Conservation (phyloP, 1,284 basidiomycete genomes). For the Abortiporus biennis region DNA sequence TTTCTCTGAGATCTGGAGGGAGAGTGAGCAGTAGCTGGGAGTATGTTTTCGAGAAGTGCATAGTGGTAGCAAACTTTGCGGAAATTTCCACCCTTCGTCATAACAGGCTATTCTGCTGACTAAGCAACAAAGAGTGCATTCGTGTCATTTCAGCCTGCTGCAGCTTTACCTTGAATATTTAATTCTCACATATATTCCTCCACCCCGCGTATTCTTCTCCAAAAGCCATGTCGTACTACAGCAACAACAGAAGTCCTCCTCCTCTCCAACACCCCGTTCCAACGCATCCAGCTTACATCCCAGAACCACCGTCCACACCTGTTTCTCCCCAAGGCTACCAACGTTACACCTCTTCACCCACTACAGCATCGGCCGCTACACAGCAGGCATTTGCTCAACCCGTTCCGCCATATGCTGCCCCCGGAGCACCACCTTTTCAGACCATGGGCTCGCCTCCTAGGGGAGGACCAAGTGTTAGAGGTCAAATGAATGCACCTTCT, state of each 20-base stretch:
- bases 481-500: constrained; percentile 22
- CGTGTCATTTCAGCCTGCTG: no score
- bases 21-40: constrained; percentile 63
- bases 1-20: constrained; percentile 68
- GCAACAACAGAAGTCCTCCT: constrained; percentile 61
- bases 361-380: constrained; percentile 23
- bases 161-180: no score
- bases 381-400: constrained; percentile 31
- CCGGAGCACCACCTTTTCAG: constrained; percentile 21
- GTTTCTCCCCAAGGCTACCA: constrained; percentile 72
- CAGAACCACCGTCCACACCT: constrained; percentile 82
- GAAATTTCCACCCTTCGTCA: no score
- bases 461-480: constrained; percentile 23
- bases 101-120: no score
- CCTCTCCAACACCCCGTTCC: constrained; percentile 87
- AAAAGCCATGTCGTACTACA: constrained; percentile 24
- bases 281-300: constrained; percentile 85
- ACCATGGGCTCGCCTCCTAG: constrained; percentile 19
- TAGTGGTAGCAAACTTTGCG: no score
- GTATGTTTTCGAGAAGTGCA: constrained; percentile 86
- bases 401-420: constrained; percentile 24
- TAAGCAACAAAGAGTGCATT: no score
- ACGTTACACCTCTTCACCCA: constrained; percentile 62
- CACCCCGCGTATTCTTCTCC: no score
- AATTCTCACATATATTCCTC: no score